Evolutionary conservation across 164 flowering plant genomes (phyloP), one percentile per base, ranked within the genome.

Genomic region (Umbellularia californica): DNA sequence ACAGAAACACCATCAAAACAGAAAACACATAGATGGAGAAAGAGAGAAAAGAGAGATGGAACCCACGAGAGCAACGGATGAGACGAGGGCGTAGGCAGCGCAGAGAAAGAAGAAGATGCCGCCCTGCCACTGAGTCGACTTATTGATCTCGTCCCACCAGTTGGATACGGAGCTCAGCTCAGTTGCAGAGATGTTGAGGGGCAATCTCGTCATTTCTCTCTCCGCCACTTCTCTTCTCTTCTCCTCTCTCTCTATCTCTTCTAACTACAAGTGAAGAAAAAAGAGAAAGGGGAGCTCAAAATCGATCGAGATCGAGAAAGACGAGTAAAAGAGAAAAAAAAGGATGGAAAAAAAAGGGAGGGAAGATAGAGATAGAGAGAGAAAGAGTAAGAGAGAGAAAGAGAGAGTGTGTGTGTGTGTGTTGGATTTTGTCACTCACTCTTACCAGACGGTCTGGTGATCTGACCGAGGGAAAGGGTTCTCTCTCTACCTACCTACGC

Each of bases 91-190:
- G 79, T 89, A 95, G 73, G 88, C 88, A 71, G 86, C 95, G 76
- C 90, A 92, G 19, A 95, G 93, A 73, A 87, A 35, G 85, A 76
- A 92, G 80, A 92, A 95, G 81, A 95, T 91, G 69, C 90, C 96
- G 71, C 91, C 92, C 79, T 95, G 99, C 98, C 98, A 93, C 14
- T 60, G 74, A 72, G 83, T 79, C 3, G 98, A 92, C 25, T 89
- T 92, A 71, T 94, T 94, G 83, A 96, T 84, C 80, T 90, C 86
- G 71, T 87, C 80, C 99, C 99, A 96, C 99, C 99, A 96, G 76
- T 66, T 69, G 7, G 80, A 50, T 9, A 25, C 12, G 60, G 72
- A 70, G 12, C 75, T 47, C 25, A 80, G 74, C 69, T 77, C 68
- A 68, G 25, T 30, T 7, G 75, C 47, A 11, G 78, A 71, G 15